These are phyloP conservation scores for Schizophyllum amplum DNA, from an alignment of 1,284 basidiomycete genomes.

Conservation along the genomic window DNA sequence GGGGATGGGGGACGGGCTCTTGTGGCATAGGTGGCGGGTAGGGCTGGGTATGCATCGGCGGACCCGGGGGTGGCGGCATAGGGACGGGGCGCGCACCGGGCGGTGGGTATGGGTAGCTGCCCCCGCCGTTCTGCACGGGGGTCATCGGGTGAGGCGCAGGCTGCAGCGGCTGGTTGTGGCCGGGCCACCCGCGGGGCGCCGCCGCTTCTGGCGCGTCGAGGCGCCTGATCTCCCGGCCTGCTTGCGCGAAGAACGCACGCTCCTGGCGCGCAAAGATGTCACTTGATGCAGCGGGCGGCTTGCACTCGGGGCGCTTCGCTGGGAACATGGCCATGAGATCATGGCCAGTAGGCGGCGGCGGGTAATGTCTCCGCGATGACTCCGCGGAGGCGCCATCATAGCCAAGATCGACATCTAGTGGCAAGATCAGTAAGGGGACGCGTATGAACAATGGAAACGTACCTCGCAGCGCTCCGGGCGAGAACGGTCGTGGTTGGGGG, in stretches of 20 bases:
- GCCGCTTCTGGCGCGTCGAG: constrained; percentile 32
- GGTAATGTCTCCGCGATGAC: constrained; percentile 44
- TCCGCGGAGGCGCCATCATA: constrained; percentile 28
- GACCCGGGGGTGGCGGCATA: neutral
- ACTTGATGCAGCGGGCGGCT: constrained; percentile 32
- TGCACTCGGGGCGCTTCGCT: constrained; percentile 45
- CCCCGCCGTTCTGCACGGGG: constrained; percentile 1
- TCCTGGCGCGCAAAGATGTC: constrained; percentile 66
- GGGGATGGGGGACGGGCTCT: neutral
- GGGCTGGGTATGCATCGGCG: neutral
- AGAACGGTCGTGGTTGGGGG: constrained; percentile 32
- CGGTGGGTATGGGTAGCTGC: neutral
- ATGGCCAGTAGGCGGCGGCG: constrained; percentile 67
- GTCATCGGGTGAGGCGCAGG: constrained; percentile 10
- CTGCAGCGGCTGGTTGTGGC: constrained; percentile 11
- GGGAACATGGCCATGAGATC: constrained; percentile 78
- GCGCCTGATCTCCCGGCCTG: constrained; percentile 63
- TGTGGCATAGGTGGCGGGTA: constrained; percentile 3
- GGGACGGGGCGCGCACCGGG: neutral
- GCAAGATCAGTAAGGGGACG: neutral
- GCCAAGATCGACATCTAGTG: constrained; percentile 48
- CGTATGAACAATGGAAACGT: constrained; percentile 10
- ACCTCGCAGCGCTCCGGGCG: constrained; percentile 50
- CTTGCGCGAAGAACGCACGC: constrained; percentile 67
- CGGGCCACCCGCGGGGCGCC: neutral